Percentiles rank a stretch among this genome's conserved stretches.
phyloP scores from a whole-genome alignment of 2,329 filamentous ascomycete species.

The Aspergillus glaucus region DNA sequence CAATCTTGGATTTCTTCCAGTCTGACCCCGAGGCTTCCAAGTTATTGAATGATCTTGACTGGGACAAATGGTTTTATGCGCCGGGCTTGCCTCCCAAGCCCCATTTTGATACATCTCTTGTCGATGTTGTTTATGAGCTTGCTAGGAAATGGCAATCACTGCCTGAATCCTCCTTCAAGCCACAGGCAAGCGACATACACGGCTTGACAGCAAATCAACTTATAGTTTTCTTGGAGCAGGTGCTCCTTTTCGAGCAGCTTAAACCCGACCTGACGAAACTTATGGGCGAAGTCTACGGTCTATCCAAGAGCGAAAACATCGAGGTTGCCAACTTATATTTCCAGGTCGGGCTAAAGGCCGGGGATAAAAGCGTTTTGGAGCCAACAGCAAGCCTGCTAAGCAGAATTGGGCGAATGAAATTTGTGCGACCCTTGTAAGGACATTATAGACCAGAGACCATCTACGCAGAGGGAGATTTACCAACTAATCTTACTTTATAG shows the following conservation, averaged over 20 bases:
- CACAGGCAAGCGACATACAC: slow-evolving; percentile 61
- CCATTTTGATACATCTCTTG: slow-evolving; percentile 79
- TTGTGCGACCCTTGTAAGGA: slow-evolving; percentile 71
- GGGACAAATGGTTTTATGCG: slow-evolving; percentile 84
- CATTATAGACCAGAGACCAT: neutral
- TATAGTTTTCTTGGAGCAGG: slow-evolving; percentile 78
- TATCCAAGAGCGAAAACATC: slow-evolving; percentile 70
- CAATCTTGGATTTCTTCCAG: slow-evolving; percentile 77
- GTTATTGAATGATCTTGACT: slow-evolving; percentile 68
- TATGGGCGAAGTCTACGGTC: slow-evolving; percentile 69
- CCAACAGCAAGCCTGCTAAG: slow-evolving; percentile 70
- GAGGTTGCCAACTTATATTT: slow-evolving; percentile 80
- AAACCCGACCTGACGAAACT: slow-evolving; percentile 58
- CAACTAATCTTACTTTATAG: slow-evolving; percentile 17
- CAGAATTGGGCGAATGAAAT: slow-evolving; percentile 91
- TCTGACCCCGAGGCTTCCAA: slow-evolving; percentile 55
- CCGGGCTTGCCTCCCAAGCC: slow-evolving; percentile 87
- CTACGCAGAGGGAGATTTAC: neutral
- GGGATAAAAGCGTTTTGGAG: slow-evolving; percentile 61
- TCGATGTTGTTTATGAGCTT: slow-evolving; percentile 76
- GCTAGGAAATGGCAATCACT: slow-evolving; percentile 71
- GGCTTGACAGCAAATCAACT: slow-evolving; percentile 79
- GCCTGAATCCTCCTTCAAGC: slow-evolving; percentile 47
- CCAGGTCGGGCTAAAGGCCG: slow-evolving; percentile 68
- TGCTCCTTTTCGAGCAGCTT: slow-evolving; percentile 65